Evolutionary conservation across 345 rosid species (phyloP).

Genomic region (Pelargonium nanum): DNA sequence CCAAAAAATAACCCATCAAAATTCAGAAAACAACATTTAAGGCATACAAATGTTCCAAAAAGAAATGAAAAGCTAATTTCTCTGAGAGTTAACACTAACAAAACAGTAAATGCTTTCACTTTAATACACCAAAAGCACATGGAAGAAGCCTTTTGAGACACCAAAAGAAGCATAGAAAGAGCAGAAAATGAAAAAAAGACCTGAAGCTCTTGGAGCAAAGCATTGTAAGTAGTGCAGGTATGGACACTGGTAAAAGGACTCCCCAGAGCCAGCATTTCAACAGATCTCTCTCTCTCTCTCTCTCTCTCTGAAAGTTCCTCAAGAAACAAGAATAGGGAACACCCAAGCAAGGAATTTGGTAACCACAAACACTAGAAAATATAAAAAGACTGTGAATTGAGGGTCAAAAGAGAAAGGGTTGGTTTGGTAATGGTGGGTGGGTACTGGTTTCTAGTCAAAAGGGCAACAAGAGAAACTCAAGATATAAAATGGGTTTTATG

Average conservation of each 20-base stretch:
- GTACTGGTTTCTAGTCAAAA: background rate
- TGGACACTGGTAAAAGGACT: constrained; percentile 42
- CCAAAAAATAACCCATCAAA: background rate
- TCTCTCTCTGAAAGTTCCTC: background rate
- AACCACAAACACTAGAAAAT: background rate
- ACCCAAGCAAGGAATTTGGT: background rate
- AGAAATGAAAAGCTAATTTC: too few relatives aligned
- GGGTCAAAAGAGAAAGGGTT: background rate
- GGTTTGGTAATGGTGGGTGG: too few relatives aligned
- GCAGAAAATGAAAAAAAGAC: constrained; percentile 24
- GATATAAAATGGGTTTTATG: background rate
- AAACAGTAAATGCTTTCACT: too few relatives aligned
- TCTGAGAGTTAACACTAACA: too few relatives aligned
- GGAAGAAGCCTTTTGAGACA: constrained; percentile 8
- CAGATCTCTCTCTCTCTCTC: constrained; percentile 3
- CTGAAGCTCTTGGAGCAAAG: constrained; percentile 86
- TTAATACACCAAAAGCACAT: too few relatives aligned
- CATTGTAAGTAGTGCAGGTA: constrained; percentile 56
- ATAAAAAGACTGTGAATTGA: background rate
- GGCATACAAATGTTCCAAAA: too few relatives aligned
- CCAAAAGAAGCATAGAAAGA: constrained; percentile 2
- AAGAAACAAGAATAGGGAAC: background rate
- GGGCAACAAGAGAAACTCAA: background rate
- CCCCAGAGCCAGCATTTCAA: constrained; percentile 68
- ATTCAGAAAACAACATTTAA: too few relatives aligned